Evolutionary conservation across 2,329 filamentous ascomycete genomes (phyloP), one percentile per base, ranked within the genome.

Genomic region (Alternaria tenuissima): DNA sequence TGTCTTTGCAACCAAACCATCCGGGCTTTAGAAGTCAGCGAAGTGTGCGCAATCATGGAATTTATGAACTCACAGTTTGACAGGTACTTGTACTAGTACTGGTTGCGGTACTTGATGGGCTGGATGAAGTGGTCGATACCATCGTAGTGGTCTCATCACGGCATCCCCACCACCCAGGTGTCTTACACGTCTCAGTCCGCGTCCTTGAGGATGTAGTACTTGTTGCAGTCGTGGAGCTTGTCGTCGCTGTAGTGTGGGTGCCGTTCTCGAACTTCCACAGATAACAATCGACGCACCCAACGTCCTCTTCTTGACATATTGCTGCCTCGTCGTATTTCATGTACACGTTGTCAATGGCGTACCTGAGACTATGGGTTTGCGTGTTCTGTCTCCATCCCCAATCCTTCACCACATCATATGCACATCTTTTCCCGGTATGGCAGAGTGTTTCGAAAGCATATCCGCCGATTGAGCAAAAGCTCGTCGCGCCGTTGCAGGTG

Each of bases 111-210:
- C 64, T 71, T 11, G 65, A 68, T 11, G 68, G 68, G 18, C 63
- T 69, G 16, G 67, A 57, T 5, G 63, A 65, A 11, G 66, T 72
- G 8, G 70, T 57, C 14, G 69, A 67, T 8, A 64, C 67, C 24
- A 68, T 60, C n/a, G 71, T 69, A 7, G 68, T 69, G 4, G 73
- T 78, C n/a, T 67, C 63, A 57, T 79, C 76, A 1, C 70, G 66
- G 36, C 76, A 78, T 18, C 76, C 76, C 76, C 76, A 78, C 76
- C 76, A 78, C 1, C 76, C 76, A 20, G 76, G 76, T 1, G 76
- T 78, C 52, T 77, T 74, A 55, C 76, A 78, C 4, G 76, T 78
- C 54, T 73, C 74, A 1, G 75, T 78, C 44, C 76, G 62, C 7
- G 74, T 78, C 49, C 69, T 59, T 3, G 73, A 68, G 12, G 53